Evolutionary conservation across 495 filamentous ascomycete species (phyloP), one percentile per base, ranked within the genome.

Genomic region (Penicillium soppii): DNA sequence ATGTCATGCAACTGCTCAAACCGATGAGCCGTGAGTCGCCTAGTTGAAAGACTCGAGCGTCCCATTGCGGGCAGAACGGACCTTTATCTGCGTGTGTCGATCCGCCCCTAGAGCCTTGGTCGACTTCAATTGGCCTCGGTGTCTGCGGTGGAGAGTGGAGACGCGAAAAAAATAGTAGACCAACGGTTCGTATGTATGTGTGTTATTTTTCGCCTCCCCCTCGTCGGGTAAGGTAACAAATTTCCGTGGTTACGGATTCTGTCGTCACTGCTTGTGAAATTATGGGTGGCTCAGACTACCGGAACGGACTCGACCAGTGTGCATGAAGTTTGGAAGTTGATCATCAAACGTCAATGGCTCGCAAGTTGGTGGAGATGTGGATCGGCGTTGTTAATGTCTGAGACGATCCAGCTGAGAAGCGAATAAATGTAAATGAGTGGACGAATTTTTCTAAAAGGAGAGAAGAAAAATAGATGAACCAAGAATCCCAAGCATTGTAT

Each of bases 1-100:
- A 72, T 53, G 23, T 75, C 70, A 9, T 67, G 71, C n/a, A 80
- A 58, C 23, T 76, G 72, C 36, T 75, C 67, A 36, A 80, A 80
- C 29, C 74, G 74, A 50, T 76, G 64, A 38, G 57, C 40, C 20
- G 68, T 72, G 47, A 74, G 65, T 43, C 71, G 70, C 50, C 71
- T 73, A 48, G 70, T 46, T 17, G 62, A 53, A 29, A 68, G 46
- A 43, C 69, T 70, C 56, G 69, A 59, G 27, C 64, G 61, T 26
- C 61, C 61, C 73, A 73, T 76, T 39, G 43, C 57, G 27, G 37
- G 37, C 8, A 30, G 35, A 29, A 23, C 13, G 47, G 26, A 12
- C 35, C 20, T 41, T 49, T 49, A 49, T 49, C 38, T 10, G 6
- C 12, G 21, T 9, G 16, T 9, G 26, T 19, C n/a, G 47, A 41